phyloP scores from a whole-genome alignment of 371 early-diverging fungal genomes.

The Mucor lusitanicus region DNA sequence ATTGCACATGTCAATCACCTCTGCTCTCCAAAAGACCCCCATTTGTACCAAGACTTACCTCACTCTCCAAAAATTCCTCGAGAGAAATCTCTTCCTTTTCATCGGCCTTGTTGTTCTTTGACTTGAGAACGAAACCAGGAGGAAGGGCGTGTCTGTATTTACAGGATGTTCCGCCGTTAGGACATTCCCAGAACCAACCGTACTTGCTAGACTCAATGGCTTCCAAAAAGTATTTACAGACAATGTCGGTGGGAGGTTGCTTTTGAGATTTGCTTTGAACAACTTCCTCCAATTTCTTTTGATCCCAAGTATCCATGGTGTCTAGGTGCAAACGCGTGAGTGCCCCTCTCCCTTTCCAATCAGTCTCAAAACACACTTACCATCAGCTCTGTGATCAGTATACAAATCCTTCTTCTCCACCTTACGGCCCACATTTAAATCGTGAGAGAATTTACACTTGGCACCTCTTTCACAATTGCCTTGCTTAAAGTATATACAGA shows the following conservation, averaged over 20 bases:
- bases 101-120: conserved; percentile 79
- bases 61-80: conserved; percentile 96
- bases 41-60: conserved; percentile 51
- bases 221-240: conserved; percentile 99
- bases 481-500: conserved; percentile 93
- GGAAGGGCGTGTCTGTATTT: conserved; percentile 98
- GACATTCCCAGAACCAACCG: conserved; percentile 99
- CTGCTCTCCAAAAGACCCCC: too few species aligned
- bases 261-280: conserved; percentile 86
- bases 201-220: conserved; percentile 97
- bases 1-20: not conserved
- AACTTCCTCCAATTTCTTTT: conserved; percentile 86
- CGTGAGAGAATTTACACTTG: conserved; percentile 99
- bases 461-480: conserved; percentile 93
- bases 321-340: conserved; percentile 50
- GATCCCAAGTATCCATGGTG: conserved; percentile 97
- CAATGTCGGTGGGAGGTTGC: conserved; percentile 93
- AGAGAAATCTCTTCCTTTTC: conserved; percentile 84
- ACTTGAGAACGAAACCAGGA: conserved; percentile 95
- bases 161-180: conserved; percentile 86
- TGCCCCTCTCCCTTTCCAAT: not conserved
- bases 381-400: conserved; percentile 76
- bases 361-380: conserved; percentile 7
- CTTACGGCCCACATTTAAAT: conserved; percentile 89
- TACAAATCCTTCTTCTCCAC: conserved; percentile 90